phyloP scores from a whole-genome alignment of 805 yeast species.

The Spathaspora hagerdaliae region DNA sequence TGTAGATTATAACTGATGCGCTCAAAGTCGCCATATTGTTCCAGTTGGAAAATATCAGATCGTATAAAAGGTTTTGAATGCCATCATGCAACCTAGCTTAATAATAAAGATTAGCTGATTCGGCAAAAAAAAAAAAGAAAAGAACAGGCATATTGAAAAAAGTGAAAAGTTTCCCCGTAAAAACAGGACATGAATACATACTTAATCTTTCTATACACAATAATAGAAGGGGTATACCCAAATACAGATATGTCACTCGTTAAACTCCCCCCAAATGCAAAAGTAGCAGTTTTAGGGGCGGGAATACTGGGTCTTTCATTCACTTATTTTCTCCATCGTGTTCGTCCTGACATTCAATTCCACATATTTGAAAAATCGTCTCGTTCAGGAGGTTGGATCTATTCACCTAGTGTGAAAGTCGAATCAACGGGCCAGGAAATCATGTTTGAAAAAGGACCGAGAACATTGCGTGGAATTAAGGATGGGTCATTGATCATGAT shows the following conservation, averaged over 20 bases:
- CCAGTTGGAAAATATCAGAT: no score
- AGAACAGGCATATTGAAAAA: no score
- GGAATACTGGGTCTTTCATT: constrained; percentile 85
- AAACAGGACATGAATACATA: no score
- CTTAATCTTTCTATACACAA: no score
- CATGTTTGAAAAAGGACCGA: constrained; percentile 79
- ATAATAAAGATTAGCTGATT: no score
- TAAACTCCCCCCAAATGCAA: constrained; percentile 25
- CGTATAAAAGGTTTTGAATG: no score
- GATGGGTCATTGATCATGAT: constrained; percentile 70
- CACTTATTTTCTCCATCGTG: constrained; percentile 59
- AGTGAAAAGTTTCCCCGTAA: no score
- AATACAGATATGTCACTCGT: neutral
- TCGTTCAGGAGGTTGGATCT: constrained; percentile 79
- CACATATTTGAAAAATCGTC: constrained; percentile 54
- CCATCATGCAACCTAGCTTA: no score
- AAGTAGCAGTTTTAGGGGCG: constrained; percentile 76
- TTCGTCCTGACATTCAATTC: constrained; percentile 75
- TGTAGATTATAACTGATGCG: no score
- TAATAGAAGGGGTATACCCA: no score
- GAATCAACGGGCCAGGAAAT: constrained; percentile 19
- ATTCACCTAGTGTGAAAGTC: constrained; percentile 38
- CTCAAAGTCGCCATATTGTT: no score
- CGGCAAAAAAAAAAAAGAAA: no score
- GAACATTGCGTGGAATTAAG: constrained; percentile 81